Evolutionary conservation across 1,139 yeast species (phyloP).

Genomic region (Kodamaea fungicola): DNA sequence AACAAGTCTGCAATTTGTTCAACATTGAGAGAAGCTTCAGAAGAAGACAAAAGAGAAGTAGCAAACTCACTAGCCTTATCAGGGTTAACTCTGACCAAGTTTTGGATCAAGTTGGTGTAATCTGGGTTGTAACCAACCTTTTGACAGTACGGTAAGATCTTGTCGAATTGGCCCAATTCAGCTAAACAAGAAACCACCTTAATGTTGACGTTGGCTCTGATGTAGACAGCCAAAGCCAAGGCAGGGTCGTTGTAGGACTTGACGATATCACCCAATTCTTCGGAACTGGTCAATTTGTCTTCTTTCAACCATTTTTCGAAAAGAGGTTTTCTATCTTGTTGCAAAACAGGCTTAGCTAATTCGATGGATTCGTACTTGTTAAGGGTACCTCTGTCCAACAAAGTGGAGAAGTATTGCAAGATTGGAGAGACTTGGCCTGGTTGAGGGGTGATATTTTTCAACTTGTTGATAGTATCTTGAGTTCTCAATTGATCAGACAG

Average conservation of each 20-base stretch:
- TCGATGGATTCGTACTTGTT: constrained; percentile 94
- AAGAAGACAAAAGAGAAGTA: constrained; percentile 67
- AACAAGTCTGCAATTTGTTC: constrained; percentile 92
- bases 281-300: constrained; percentile 89
- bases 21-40: constrained; percentile 65
- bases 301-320: constrained; percentile 97
- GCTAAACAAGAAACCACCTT: constrained; percentile 93
- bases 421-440: constrained; percentile 96
- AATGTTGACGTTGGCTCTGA: constrained; percentile 79
- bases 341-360: constrained; percentile 91
- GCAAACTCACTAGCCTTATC: constrained; percentile 98
- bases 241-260: constrained; percentile 77
- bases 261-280: constrained; percentile 94
- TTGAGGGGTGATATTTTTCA: constrained; percentile 88
- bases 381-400: constrained; percentile 88
- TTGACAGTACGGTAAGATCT: constrained; percentile 90
- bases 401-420: constrained; percentile 85
- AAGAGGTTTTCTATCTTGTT: constrained; percentile 90
- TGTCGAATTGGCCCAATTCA: constrained; percentile 94
- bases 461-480: constrained; percentile 88
- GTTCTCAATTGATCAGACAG: constrained; percentile 92
- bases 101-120: constrained; percentile 84
- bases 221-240: constrained; percentile 86
- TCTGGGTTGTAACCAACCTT: constrained; percentile 89
- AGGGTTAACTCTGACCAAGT: constrained; percentile 89